Conservation (phyloP, 345 rosid species). For the Populus alba region DNA sequence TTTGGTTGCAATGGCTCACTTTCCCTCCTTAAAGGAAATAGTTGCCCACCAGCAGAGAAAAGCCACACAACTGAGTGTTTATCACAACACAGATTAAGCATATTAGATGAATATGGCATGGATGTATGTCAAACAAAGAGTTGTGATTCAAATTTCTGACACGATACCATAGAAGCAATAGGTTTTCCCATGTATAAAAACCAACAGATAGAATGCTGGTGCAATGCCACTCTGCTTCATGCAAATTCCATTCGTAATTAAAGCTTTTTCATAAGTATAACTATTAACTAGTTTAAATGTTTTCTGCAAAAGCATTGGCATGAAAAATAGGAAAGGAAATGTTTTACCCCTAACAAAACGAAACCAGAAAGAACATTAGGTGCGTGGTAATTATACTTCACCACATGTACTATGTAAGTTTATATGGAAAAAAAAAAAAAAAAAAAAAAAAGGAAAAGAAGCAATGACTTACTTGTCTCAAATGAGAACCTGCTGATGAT, state of each 20-base stretch:
- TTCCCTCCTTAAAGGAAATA: no score
- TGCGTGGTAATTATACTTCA: background rate
- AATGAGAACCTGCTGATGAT: constrained; percentile 69
- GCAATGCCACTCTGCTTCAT: no score
- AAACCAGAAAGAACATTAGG: no score
- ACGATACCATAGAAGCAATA: background rate
- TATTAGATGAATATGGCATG: background rate
- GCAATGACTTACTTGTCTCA: constrained; percentile 67
- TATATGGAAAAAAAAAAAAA: background rate
- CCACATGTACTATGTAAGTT: background rate
- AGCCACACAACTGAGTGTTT: background rate
- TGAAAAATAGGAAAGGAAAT: no score
- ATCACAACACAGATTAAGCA: background rate
- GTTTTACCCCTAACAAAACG: no score
- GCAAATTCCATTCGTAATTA: no score
- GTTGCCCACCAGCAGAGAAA: background rate
- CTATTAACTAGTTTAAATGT: no score
- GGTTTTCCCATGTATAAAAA: background rate
- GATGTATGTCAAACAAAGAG: background rate
- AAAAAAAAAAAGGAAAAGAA: background rate
- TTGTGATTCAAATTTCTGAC: background rate
- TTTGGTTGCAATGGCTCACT: no score
- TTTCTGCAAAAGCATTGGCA: no score
- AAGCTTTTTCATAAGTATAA: no score
- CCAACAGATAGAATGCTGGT: background rate